Base-by-base conservation (phyloP, 345 rosid genomes). In the Syzygium oleosum region DNA sequence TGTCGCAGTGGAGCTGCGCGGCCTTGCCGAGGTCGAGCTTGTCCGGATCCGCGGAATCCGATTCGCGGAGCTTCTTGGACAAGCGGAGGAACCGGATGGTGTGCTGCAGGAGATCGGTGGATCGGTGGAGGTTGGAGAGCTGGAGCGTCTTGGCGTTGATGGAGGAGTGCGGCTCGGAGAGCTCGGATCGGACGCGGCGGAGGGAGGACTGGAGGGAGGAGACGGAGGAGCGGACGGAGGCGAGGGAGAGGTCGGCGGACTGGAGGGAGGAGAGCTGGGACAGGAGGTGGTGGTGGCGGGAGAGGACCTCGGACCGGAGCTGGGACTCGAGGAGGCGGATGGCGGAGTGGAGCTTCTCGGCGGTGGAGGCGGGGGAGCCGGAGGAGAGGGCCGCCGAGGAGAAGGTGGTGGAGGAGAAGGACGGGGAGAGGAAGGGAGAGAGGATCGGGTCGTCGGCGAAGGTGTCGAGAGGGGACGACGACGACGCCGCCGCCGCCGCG, bases 291-390 rank as follows among this genome's bases (percentile, higher is more conserved):
- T 94, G 88, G 87, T 98, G 99, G 77, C 98, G 97, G 90, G 98
- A 94, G 58, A 97, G 93, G 86, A 98, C 99, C 80, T 96, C 97
- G 61, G 95, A 87, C 86, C 99, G 99, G 89, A 97, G 97, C 90
- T 98, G 98, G 12, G 97, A 89, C 68, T 98, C 99, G 85, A 98
- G 98, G 87, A 95, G 97, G 84, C 96, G 98, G 87, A 97, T 98
- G 83, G 99, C 97, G 78, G 95, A 94, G 95, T 95, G 98, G 87
- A 98, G 99, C 87, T 94, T 97, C 88, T 98, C 99, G 90, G 98
- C 98, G 68, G 98, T 98, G 88, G 99, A 98, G 89, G 99, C 99
- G 1, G 99, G 99, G 85, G 99, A 97, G 86, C 99, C 99, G 84
- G 99, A 96, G 79, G 99, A 95, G 87, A 98, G 98, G 19, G 99